Percentiles rank a stretch among this genome's conserved stretches.
phyloP scores from a whole-genome alignment of 164 flowering plant genomes.

The Liriodendron chinense region DNA sequence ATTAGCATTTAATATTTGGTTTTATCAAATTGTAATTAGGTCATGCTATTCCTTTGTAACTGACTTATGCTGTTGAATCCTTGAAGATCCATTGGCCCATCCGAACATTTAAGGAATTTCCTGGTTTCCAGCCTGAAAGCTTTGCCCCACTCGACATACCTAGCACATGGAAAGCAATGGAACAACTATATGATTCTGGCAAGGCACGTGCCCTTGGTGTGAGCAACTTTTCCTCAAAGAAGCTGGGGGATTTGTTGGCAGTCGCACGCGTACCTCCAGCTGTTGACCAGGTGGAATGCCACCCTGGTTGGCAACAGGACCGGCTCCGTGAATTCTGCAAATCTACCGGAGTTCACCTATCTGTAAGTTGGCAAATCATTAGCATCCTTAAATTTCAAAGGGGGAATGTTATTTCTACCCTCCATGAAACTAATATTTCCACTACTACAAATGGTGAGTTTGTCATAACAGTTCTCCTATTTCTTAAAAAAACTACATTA shows the following conservation, averaged over 20 bases:
- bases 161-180: constrained; percentile 82
- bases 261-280: constrained; percentile 80
- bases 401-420: too few relatives aligned
- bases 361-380: constrained; percentile 43
- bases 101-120: constrained; percentile 43
- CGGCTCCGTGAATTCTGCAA: constrained; percentile 56
- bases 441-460: too few relatives aligned
- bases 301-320: constrained; percentile 69
- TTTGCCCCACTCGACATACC: constrained; percentile 49
- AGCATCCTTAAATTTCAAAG: too few relatives aligned
- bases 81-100: constrained; percentile 90
- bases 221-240: constrained; percentile 80
- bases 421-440: too few relatives aligned
- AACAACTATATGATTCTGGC: constrained; percentile 67
- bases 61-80: neutral
- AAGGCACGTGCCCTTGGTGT: constrained; percentile 84
- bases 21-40: neutral
- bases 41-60: constrained; percentile 1
- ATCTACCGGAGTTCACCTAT: constrained; percentile 65
- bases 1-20: neutral
- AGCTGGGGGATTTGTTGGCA: constrained; percentile 53
- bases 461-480: too few relatives aligned
- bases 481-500: too few relatives aligned
- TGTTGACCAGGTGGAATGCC: constrained; percentile 82
- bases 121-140: constrained; percentile 50